phyloP scores from a whole-genome alignment of 139 green algal species.

The Volvox africanus region DNA sequence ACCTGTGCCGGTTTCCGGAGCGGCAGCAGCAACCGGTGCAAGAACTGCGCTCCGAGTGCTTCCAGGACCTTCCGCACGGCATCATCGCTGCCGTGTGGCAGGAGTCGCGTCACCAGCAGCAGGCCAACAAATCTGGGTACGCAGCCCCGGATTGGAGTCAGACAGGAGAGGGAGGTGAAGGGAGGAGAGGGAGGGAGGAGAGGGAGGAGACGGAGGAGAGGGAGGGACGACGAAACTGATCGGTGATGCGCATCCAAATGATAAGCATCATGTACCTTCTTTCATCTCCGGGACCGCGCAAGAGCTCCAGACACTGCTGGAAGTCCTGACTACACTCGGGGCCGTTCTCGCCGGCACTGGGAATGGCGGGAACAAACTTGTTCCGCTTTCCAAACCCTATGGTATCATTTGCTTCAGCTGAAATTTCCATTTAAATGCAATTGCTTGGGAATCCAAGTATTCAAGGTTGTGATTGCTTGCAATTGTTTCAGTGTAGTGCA shows the following conservation, averaged over 20 bases:
- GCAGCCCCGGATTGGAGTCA: background rate
- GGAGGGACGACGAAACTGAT: background rate
- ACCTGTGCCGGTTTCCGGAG: slow-evolving; percentile 46
- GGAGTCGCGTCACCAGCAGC: slow-evolving; percentile 78
- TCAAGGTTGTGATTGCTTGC: too few relatives aligned
- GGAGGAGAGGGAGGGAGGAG: background rate
- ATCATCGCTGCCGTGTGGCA: slow-evolving; percentile 60
- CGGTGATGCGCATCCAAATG: background rate
- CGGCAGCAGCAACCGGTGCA: slow-evolving; percentile 78
- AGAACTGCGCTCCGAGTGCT: slow-evolving; percentile 71
- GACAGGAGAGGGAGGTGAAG: too few relatives aligned
- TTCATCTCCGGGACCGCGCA: slow-evolving; percentile 60
- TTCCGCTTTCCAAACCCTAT: too few relatives aligned
- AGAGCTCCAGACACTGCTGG: slow-evolving; percentile 67
- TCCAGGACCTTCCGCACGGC: slow-evolving; percentile 59
- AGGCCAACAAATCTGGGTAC: slow-evolving; percentile 82
- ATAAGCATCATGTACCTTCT: background rate
- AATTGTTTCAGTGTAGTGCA: too few relatives aligned
- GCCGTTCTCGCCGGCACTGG: background rate
- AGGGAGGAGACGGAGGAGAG: background rate
- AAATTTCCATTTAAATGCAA: too few relatives aligned
- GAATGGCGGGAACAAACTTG: background rate
- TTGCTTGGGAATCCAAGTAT: too few relatives aligned
- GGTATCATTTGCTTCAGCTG: too few relatives aligned
- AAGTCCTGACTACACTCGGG: slow-evolving; percentile 41